phyloP scores from a whole-genome alignment of 2,329 filamentous ascomycete genomes.

The Fusarium brachygibbosum region DNA sequence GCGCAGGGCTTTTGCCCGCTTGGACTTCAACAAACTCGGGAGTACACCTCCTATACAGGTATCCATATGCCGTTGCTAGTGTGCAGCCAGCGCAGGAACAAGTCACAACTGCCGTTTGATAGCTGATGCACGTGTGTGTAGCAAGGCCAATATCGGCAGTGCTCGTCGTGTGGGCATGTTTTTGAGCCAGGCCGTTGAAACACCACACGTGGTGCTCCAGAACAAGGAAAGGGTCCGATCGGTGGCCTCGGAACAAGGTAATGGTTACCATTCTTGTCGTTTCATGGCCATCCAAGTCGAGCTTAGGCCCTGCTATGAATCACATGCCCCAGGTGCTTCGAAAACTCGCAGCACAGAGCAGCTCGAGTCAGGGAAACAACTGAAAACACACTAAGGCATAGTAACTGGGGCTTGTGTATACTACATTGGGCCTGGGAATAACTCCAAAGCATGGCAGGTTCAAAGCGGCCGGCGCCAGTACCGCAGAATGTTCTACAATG shows the following conservation, averaged over 20 bases:
- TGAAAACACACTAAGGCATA: constrained; percentile 14
- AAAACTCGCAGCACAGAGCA: background rate
- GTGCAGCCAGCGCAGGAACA: background rate
- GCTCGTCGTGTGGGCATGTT: constrained; percentile 5
- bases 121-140: background rate
- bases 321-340: background rate
- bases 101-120: constrained; percentile 6
- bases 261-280: background rate
- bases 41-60: background rate
- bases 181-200: constrained; percentile 25
- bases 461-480: background rate
- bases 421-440: background rate
- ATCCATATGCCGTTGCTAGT: background rate
- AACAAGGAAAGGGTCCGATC: constrained; percentile 4
- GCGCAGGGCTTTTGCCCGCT: background rate
- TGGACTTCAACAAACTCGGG: background rate
- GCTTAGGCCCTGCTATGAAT: background rate
- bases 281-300: constrained; percentile 3
- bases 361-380: constrained; percentile 12
- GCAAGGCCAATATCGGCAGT: constrained; percentile 1
- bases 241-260: constrained; percentile 18
- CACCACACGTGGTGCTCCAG: constrained; percentile 11
- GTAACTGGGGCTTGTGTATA: background rate
- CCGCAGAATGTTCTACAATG: constrained; percentile 8
- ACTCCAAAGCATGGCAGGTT: background rate